Base-by-base conservation (phyloP, 2,329 filamentous ascomycete species). In the Microcyclospora tardicrescens region DNA sequence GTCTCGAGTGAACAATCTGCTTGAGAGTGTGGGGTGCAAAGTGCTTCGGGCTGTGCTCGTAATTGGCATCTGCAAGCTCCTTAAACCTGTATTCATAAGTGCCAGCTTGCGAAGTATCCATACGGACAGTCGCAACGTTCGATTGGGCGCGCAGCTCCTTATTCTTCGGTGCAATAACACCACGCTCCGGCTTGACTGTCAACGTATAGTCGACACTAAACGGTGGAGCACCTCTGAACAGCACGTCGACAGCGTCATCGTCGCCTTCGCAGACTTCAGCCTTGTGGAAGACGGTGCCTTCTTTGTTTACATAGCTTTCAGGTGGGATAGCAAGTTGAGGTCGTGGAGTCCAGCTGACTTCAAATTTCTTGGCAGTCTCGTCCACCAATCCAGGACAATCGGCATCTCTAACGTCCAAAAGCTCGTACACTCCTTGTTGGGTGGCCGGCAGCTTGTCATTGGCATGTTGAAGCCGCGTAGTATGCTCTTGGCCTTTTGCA, bases 181-280 rank as follows among this genome's bases (percentile, higher is more conserved):
- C 81, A 44, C 31, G 35, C 36, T 73, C 68, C 10, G 81, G 72
- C 50, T 80, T 82, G 52, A 84, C 79, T 35, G 74, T 76, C 47
- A 93, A 72, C 49, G 86, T 77, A 57, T 95, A 96, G 47, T 84
- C 74, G 35, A 93, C 71, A 49, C 80, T 77, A 58, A 82, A 96
- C 1, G 91, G 91, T 28, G 87, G 74, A 36, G 79, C 73, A 39
- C 83, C 89, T 57, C 74, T 74, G 44, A 98, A 72, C 33, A 73
- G 72, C 38, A 98, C 67, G 53, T 95, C 86, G 39, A 95, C 78
- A 3, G 79, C 77, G 58, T 95, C 89, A 53, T 94, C 82, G 44
- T 96, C 89, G 24, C 89, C 89, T 64, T 98, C 87, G 55, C 91
- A 98, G 24, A 98, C 80, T 43, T 87, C 79, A 32, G 78, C 73